Evolutionary conservation across 495 filamentous ascomycete species (phyloP).

Genomic region (Tuber magnatum): DNA sequence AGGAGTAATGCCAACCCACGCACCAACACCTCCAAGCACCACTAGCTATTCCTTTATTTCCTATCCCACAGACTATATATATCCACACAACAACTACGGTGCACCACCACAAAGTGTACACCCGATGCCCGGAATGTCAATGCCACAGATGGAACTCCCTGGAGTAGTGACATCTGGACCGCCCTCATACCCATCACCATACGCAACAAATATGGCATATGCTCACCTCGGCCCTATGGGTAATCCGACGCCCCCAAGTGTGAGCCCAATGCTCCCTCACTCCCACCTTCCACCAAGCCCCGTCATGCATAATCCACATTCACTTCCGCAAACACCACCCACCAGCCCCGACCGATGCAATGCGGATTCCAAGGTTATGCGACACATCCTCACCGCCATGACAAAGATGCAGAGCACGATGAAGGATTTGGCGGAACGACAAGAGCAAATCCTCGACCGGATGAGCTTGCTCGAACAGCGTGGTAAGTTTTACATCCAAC

Average conservation of each 20-base stretch:
- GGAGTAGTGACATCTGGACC: slow-evolving; percentile 27
- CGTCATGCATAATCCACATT: slow-evolving; percentile 31
- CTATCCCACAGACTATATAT: slow-evolving; percentile 39
- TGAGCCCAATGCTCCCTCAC: slow-evolving; percentile 35
- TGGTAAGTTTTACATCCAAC: slow-evolving; percentile 27
- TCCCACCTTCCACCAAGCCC: slow-evolving; percentile 36
- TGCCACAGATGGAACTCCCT: slow-evolving; percentile 36
- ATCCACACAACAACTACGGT: slow-evolving; percentile 32
- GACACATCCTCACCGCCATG: slow-evolving; percentile 38
- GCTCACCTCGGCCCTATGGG: slow-evolving; percentile 34
- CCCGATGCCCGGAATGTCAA: slow-evolving; percentile 28
- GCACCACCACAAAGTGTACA: slow-evolving; percentile 25
- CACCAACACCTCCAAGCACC: slow-evolving; percentile 37
- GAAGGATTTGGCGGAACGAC: slow-evolving; percentile 41
- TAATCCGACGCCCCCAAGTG: slow-evolving; percentile 27
- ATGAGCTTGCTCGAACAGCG: slow-evolving; percentile 40
- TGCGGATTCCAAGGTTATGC: slow-evolving; percentile 37
- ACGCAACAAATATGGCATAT: slow-evolving; percentile 35
- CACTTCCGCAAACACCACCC: slow-evolving; percentile 34
- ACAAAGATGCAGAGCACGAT: slow-evolving; percentile 41
- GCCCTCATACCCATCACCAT: slow-evolving; percentile 34
- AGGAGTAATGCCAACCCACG: slow-evolving; percentile 32
- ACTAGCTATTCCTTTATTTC: slow-evolving; percentile 38
- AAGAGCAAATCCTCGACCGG: slow-evolving; percentile 40
- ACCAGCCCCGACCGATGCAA: slow-evolving; percentile 34